Percentiles rank a stretch among this genome's conserved stretches.
These are phyloP conservation scores for Bassia scoparia DNA, from an alignment of 148 eudicot species.

Conservation along the genomic window DNA sequence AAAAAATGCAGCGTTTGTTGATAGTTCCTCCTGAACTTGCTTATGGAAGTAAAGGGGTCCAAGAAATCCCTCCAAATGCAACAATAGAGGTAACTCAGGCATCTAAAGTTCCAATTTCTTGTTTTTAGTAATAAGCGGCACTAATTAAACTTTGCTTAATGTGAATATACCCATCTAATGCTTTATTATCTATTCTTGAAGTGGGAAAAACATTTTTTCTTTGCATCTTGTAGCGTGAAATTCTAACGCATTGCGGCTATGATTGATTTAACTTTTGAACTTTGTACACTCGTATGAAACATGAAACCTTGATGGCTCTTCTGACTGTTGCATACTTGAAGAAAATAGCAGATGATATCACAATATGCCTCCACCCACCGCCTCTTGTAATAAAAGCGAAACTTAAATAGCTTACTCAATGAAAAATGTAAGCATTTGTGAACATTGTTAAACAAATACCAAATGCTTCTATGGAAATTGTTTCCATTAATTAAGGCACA, in stretches of 20 bases:
- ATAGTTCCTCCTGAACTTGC: constrained; percentile 92
- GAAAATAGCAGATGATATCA: no score
- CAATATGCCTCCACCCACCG: no score
- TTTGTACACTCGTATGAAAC: not conserved
- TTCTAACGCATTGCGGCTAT: not conserved
- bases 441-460: no score
- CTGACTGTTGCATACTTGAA: no score
- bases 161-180: not conserved
- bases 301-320: not conserved
- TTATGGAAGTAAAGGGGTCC: constrained; percentile 94
- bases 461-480: no score
- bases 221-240: not conserved
- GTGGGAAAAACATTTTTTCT: not conserved
- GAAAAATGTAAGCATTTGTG: no score
- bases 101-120: not conserved
- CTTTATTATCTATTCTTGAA: not conserved
- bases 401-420: no score
- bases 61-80: constrained; percentile 97
- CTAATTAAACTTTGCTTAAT: not conserved
- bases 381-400: no score
- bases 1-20: constrained; percentile 58
- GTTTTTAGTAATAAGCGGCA: not conserved
- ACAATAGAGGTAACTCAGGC: constrained; percentile 72
- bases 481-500: no score
- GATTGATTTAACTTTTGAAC: not conserved